Evolutionary conservation across 257 asterid genomes (phyloP).

Genomic region (Solanum pinnatisectum): DNA sequence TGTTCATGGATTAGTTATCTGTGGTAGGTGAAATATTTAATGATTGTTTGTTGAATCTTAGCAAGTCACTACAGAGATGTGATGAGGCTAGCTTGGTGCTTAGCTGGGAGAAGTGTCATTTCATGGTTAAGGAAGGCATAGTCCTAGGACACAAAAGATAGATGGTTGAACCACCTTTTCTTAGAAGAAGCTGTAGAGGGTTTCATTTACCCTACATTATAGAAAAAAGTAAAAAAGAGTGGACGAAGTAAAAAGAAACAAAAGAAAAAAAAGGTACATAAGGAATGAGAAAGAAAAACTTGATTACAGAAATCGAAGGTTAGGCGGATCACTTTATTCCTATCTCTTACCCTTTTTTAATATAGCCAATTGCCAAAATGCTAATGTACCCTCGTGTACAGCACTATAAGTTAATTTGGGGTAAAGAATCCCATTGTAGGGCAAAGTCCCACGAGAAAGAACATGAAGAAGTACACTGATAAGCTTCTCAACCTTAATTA

Average conservation of each 20-base stretch:
- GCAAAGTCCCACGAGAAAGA: background rate
- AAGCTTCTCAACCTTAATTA: background rate
- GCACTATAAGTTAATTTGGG: background rate
- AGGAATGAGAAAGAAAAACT: no score
- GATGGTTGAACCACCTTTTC: background rate
- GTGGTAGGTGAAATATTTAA: no score
- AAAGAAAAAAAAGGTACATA: background rate
- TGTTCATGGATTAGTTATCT: no score
- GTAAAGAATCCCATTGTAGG: background rate
- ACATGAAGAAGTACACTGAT: background rate
- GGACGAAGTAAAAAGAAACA: background rate
- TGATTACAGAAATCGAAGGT: background rate
- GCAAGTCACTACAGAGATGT: no score
- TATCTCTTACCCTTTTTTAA: background rate
- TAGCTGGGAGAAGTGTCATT: no score
- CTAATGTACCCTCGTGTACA: background rate
- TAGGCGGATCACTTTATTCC: background rate
- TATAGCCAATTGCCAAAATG: background rate
- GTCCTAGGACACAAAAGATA: background rate
- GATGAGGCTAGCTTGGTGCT: no score
- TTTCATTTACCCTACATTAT: background rate
- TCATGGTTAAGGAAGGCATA: no score
- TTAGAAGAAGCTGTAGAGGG: background rate
- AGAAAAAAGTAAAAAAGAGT: background rate
- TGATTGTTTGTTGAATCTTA: no score